Percentiles rank a stretch among this genome's conserved stretches.
Evolutionary conservation across 192 early-diverging fungal genomes (phyloP).

Genomic region (Backusella macrospora): DNA sequence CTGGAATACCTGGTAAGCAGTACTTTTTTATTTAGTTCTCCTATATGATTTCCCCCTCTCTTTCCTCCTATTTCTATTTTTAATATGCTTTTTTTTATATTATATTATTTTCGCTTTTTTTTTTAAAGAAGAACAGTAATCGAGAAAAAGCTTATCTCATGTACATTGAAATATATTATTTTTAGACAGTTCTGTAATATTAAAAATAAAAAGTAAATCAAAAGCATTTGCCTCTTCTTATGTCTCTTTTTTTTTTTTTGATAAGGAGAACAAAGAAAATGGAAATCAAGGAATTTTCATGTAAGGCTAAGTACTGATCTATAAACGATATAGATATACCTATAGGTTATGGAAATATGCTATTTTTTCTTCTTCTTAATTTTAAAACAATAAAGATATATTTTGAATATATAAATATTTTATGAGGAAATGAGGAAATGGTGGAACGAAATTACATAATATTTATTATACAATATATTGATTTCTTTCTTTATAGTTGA

Average conservation of each 20-base stretch:
- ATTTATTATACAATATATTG: slow-evolving; percentile 9
- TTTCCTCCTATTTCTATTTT: slow-evolving; percentile 8
- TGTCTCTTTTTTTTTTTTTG: not conserved
- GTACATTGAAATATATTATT: not conserved
- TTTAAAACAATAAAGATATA: not conserved
- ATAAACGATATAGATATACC: not conserved
- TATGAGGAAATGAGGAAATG: not conserved
- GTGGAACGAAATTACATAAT: not conserved
- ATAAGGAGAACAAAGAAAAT: not conserved
- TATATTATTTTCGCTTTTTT: no score
- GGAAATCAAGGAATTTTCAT: not conserved
- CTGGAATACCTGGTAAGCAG: not conserved
- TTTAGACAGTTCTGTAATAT: not conserved
- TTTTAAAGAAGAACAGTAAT: not conserved
- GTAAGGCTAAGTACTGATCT: not conserved
- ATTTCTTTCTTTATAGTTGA: not conserved
- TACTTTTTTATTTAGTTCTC: not conserved
- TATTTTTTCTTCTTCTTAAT: not conserved
- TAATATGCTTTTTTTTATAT: not conserved
- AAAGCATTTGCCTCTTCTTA: not conserved
- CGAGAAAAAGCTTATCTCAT: not conserved
- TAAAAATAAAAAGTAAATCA: not conserved
- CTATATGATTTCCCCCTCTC: not conserved
- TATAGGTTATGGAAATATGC: not conserved
- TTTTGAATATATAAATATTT: not conserved